Percentiles rank a stretch among this genome's conserved stretches.
phyloP scores from a whole-genome alignment of 441 rosid genomes.

The Biscutella laevigata region DNA sequence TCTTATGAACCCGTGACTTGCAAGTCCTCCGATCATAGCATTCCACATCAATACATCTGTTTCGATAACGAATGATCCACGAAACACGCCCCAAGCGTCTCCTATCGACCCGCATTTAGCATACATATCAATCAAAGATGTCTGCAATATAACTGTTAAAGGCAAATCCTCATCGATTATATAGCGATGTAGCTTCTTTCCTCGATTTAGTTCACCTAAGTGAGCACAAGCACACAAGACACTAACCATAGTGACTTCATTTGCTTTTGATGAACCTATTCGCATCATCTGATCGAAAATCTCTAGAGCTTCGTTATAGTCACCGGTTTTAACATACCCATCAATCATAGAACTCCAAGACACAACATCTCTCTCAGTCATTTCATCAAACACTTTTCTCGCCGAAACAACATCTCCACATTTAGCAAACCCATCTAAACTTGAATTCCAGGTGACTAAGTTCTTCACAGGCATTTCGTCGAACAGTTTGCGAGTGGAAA shows the following conservation, averaged over 20 bases:
- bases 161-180: constrained; percentile 38
- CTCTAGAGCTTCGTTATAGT: constrained; percentile 43
- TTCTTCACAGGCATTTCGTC: constrained; percentile 51
- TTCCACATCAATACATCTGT: constrained; percentile 73
- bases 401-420: constrained; percentile 49
- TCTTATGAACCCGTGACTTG: constrained; percentile 54
- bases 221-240: constrained; percentile 78
- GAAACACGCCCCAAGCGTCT: constrained; percentile 54
- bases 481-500: constrained; percentile 42
- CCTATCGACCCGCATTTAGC: constrained; percentile 72
- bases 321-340: constrained; percentile 59
- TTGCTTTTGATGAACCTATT: constrained; percentile 41
- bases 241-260: constrained; percentile 82
- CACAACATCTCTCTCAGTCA: constrained; percentile 56
- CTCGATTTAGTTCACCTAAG: constrained; percentile 59
- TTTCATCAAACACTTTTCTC: constrained; percentile 42
- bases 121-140: constrained; percentile 85
- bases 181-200: constrained; percentile 45
- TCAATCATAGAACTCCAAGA: constrained; percentile 80
- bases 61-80: constrained; percentile 15
- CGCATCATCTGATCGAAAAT: constrained; percentile 47
- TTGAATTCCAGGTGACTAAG: constrained; percentile 65
- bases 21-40: constrained; percentile 76
- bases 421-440: constrained; percentile 65
- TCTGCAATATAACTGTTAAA: constrained; percentile 44